Conservation (phyloP, 345 rosid species). For the Sisymbrium altissimum region DNA sequence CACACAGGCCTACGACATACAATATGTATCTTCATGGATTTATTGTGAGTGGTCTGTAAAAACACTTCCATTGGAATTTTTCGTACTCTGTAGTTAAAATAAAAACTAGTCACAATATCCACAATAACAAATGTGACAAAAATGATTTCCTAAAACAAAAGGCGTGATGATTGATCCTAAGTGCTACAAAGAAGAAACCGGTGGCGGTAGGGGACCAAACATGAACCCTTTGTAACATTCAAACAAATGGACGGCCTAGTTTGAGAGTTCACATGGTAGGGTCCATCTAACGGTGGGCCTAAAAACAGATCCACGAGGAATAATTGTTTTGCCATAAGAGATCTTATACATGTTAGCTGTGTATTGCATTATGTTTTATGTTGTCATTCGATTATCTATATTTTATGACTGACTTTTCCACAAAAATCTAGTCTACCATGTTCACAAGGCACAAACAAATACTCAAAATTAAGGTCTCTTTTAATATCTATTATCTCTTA, state of each 20-base stretch:
- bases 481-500: too few species aligned
- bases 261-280: slow-evolving; percentile 11
- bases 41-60: too few species aligned
- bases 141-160: slow-evolving; percentile 4
- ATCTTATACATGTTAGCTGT: not conserved
- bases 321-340: not conserved
- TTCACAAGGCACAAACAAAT: not conserved
- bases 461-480: not conserved
- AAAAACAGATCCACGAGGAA: not conserved
- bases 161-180: slow-evolving; percentile 20
- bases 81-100: not conserved
- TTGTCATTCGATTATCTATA: not conserved
- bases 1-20: too few species aligned
- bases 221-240: not conserved
- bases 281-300: slow-evolving; percentile 15
- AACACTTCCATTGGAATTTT: not conserved
- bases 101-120: not conserved
- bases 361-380: not conserved
- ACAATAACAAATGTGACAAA: not conserved
- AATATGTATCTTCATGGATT: too few species aligned
- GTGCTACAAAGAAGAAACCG: slow-evolving; percentile 22
- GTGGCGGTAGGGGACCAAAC: slow-evolving; percentile 31
- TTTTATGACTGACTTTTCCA: not conserved
- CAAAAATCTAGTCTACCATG: not conserved
- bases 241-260: slow-evolving; percentile 3